These are phyloP conservation scores for Pinus taeda DNA, from an alignment of 75 land plant genomes.

Conservation along the genomic window DNA sequence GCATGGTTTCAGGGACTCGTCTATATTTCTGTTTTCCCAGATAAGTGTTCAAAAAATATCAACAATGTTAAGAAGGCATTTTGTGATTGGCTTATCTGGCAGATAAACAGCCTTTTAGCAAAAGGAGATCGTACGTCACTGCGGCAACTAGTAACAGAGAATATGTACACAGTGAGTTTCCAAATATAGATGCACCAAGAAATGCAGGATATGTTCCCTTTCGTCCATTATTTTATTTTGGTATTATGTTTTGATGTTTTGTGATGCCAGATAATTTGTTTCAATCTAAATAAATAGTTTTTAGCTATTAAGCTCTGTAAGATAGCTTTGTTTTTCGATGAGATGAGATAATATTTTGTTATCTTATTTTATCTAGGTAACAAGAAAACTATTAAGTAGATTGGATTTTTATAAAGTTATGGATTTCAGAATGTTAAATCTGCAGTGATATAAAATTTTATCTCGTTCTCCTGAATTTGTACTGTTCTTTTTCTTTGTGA, in stretches of 20 bases:
- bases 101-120: conserved; percentile 74
- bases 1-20: not conserved
- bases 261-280: not conserved
- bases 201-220: not conserved
- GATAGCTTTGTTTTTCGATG: not conserved
- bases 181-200: not conserved
- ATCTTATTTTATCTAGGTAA: not conserved
- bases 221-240: not conserved
- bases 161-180: conserved; percentile 75
- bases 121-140: conserved; percentile 58
- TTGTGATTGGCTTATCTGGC: not conserved
- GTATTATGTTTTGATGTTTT: not conserved
- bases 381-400: not conserved
- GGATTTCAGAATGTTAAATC: not conserved
- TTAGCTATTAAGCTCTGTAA: not conserved
- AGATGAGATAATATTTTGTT: not conserved
- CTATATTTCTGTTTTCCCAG: not conserved
- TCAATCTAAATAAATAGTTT: not conserved
- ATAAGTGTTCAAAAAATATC: not conserved
- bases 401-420: not conserved
- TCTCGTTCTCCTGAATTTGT: not conserved
- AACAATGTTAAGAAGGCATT: not conserved
- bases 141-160: conserved; percentile 86
- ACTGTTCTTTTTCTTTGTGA: not conserved
- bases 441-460: not conserved